Conservation (phyloP, 2,329 filamentous ascomycete species). For the Drechmeria coniospora region DNA sequence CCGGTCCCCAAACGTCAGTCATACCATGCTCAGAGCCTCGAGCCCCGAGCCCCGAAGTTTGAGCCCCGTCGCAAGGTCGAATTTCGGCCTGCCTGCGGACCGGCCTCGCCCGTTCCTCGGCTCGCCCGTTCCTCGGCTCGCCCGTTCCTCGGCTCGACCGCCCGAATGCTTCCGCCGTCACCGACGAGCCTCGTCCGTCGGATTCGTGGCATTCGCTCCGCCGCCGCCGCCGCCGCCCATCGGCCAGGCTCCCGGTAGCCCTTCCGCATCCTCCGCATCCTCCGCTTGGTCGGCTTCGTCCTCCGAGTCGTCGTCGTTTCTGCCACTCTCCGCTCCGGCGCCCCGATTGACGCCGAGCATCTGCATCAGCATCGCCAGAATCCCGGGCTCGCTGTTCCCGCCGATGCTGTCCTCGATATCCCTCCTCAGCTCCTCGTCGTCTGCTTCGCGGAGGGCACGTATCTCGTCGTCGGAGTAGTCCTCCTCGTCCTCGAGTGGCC, state of each 20-base stretch:
- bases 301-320: slow-evolving; percentile 4
- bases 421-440: slow-evolving; percentile 17
- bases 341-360: slow-evolving; percentile 9
- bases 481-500: slow-evolving; percentile 3
- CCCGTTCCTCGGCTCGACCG: no score
- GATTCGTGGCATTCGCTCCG: neutral
- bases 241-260: slow-evolving; percentile 20
- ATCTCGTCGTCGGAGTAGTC: slow-evolving; percentile 13
- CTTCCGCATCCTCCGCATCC: slow-evolving; percentile 4
- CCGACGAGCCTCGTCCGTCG: neutral
- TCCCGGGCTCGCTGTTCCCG: slow-evolving; percentile 11
- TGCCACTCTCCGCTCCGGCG: neutral
- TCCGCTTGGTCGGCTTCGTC: slow-evolving; percentile 4
- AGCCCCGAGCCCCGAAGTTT: no score
- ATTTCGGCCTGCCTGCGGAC: no score
- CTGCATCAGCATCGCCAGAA: slow-evolving; percentile 11
- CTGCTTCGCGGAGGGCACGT: slow-evolving; percentile 9
- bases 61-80: no score
- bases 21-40: no score
- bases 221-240: slow-evolving; percentile 9
- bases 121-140: no score
- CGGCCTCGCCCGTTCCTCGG: no score
- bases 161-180: neutral
- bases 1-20: no score
- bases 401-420: slow-evolving; percentile 15